Evolutionary conservation across 371 early-diverging fungal genomes (phyloP), one percentile per base, ranked within the genome.

Genomic region (Mortierella sp.): DNA sequence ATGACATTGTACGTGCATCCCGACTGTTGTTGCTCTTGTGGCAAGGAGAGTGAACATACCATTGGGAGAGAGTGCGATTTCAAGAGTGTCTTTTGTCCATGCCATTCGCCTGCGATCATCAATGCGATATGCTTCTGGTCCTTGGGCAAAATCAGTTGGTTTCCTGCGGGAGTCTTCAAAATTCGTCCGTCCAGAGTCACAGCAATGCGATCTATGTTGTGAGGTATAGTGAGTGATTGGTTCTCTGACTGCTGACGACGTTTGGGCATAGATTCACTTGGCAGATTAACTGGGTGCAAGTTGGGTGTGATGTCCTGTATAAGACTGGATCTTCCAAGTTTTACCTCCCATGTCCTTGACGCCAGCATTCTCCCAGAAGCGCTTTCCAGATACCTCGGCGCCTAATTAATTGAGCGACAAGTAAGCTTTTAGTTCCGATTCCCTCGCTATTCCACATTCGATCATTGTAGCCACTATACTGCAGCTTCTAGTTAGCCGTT

Each of bases 31-130:
- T 28, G 19, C 15, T 32, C 11, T 41, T 28, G 36, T 6, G 36
- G 3, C 36, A 6, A 36, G 47, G 47, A 47, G 19, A 4, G 5
- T 4, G 21, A 9, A 47, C 84, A 74, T 86, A 94, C 95, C 91
- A 98, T 87, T 10, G 97, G 96, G 38, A 98, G 87, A 7, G 97
- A 90, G 74, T 96, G 95, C 4, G 93, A 86, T 80, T 96, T 96
- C 33, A 96, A 77, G 48, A 90, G 76, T 55, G 89, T 87, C 38
- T 88, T 91, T 84, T 96, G 96, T 58, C 91, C 87, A 78, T 98
- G 96, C 98, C 98, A 98, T 83, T 98, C 98, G 22, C 91, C 96
- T 10, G 96, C 96, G 47, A 96, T 89, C 71, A 97, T 86, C 57
- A 90, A 77, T 16, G 97, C 98, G 43, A 96, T 79, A n/a, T 85